Evolutionary conservation across 169 alveolate species (phyloP), one percentile per base, ranked within the genome.

Genomic region (Plasmodium inui): DNA sequence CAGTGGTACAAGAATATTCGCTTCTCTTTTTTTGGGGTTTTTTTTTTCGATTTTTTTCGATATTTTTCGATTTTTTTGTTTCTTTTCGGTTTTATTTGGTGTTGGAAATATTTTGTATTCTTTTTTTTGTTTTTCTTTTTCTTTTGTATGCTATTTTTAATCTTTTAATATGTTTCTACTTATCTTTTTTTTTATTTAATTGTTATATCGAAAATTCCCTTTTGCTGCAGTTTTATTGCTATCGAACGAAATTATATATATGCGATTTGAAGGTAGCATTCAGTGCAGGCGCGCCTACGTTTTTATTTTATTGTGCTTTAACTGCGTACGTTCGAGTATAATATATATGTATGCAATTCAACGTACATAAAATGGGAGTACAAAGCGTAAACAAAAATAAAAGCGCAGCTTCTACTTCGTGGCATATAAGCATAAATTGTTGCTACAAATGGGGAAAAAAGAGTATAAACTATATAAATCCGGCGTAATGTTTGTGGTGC

Each of bases 381-480:
- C 19, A 67, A 1, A 67, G 37, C 61, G 37, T 28, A 67, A 67
- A 26, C 32, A 67, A 67, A 67, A 67, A 26, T 22, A 28, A 67
- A 26, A 26, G 37, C 28, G 76, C 76, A 67, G 76, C 76, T 26
- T 67, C 37, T 67, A 67, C 76, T 67, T 67, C 37, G 37, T 67
- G 37, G 19, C 76, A 28, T 6, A 67, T 67, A 28, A 28, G 71
- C 26, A 19, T 53, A 10, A 39, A 81, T 28, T 82, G 73, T 61
- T 55, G 39, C 37, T 34, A 37, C 61, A 82, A 30, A 57, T 82
- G 73, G 90, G 80, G 79, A 82, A 82, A 82, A 82, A 82, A 34
- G 90, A 82, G 76, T 53, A 82, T 53, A 82, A 81, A 50, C 88
- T 28, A 3, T 57, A 53, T 57, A 30, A 19, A 82, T n/a, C 61